A percentile compares a stretch with the other conserved stretches of the same genome.
These are phyloP conservation scores for Carex littledalei DNA, from an alignment of 176 grass and related monocot genomes.

Conservation along the genomic window DNA sequence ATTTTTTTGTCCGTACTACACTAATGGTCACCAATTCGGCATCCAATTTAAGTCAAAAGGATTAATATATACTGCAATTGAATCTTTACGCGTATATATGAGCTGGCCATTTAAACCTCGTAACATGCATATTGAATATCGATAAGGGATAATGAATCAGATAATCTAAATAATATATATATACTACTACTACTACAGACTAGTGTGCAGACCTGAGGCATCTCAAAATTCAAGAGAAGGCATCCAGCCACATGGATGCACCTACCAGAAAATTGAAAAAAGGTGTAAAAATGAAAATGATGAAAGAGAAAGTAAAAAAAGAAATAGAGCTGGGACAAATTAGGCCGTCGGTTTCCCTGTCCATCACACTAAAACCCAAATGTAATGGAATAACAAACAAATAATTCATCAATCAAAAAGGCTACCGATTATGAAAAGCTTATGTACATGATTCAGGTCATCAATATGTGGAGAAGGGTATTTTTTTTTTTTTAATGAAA, in stretches of 20 bases:
- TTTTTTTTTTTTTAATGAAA: neutral
- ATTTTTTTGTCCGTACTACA: too few relatives aligned
- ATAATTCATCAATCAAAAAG: constrained; percentile 5
- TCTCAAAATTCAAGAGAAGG: neutral
- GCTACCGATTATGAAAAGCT: neutral
- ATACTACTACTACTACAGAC: neutral
- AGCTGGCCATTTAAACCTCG: neutral
- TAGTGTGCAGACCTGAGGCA: neutral
- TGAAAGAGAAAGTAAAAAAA: neutral
- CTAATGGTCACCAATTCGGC: neutral
- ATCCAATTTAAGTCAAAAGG: neutral
- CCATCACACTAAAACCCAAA: constrained; percentile 6
- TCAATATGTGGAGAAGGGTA: neutral
- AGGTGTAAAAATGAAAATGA: neutral
- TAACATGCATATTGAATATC: neutral
- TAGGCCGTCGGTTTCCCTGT: neutral
- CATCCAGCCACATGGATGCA: neutral
- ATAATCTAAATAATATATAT: neutral
- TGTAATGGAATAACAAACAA: neutral
- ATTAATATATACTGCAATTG: neutral
- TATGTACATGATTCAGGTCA: neutral
- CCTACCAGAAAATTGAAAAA: neutral
- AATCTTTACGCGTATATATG: neutral
- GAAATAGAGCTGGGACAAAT: neutral
- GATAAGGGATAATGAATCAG: neutral